Evolutionary conservation across 2,329 filamentous ascomycete species (phyloP).

Genomic region (Esteya vermicola): DNA sequence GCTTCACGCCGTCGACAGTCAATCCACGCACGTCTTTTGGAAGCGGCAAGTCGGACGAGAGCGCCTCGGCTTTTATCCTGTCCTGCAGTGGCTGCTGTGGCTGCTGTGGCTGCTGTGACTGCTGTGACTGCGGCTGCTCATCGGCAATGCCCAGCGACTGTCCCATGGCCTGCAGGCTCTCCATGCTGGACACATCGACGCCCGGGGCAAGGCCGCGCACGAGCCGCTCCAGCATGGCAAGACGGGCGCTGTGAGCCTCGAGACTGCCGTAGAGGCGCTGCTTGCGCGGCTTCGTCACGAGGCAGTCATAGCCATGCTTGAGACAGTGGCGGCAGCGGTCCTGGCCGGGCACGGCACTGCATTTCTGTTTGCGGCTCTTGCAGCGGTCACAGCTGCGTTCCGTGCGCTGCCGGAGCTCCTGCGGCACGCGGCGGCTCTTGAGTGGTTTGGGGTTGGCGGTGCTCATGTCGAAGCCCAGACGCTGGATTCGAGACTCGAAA

Average conservation of each 20-base stretch:
- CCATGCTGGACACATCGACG: not conserved
- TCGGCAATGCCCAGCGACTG: not conserved
- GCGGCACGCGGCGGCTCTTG: not conserved
- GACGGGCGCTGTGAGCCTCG: not conserved
- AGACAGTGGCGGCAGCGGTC: not conserved
- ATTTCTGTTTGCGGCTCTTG: not conserved
- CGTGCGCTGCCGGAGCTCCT: not conserved
- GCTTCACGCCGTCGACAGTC: too few relatives aligned
- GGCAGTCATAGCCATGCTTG: not conserved
- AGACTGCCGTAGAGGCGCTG: not conserved
- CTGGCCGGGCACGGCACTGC: not conserved
- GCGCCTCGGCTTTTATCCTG: too few relatives aligned
- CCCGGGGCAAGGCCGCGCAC: not conserved
- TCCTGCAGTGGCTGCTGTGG: too few relatives aligned
- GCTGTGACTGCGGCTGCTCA: not conserved
- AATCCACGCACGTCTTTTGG: too few relatives aligned
- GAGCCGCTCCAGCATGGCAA: not conserved
- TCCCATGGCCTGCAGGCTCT: not conserved
- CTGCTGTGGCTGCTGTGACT: too few relatives aligned
- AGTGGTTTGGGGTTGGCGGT: not conserved
- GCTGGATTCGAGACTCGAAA: too few relatives aligned
- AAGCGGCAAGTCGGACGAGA: too few relatives aligned
- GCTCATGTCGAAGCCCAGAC: not conserved
- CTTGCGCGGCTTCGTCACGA: not conserved
- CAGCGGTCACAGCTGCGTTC: not conserved